Conservation (phyloP, 257 asterid genomes). For the Coffea canephora region DNA sequence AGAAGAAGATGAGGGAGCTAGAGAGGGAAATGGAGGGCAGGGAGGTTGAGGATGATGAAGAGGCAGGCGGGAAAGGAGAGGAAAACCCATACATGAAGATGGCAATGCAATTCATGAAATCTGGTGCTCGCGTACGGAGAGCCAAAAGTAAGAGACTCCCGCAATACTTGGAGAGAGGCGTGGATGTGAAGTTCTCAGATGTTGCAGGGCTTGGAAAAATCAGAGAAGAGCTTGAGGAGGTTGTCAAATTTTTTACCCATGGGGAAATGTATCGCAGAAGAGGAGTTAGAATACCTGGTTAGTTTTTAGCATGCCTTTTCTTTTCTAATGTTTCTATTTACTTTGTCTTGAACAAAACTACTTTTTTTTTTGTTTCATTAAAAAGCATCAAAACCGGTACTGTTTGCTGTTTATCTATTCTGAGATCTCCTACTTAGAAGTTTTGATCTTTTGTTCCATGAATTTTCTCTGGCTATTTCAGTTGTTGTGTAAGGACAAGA, state of each 20-base stretch:
- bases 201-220: conserved; percentile 99
- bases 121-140: conserved; percentile 93
- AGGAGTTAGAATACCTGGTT: conserved; percentile 95
- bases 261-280: conserved; percentile 96
- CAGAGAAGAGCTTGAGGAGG: conserved; percentile 94
- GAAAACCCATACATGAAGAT: conserved; percentile 69
- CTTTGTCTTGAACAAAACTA: not conserved
- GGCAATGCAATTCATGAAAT: conserved; percentile 81
- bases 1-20: conserved; percentile 74
- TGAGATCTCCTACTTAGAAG: not conserved
- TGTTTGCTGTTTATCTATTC: not conserved
- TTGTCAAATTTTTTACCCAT: conserved; percentile 96
- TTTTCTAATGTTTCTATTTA: not conserved
- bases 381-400: not conserved
- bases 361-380: not conserved
- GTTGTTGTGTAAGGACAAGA: not conserved
- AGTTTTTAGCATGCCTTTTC: conserved; percentile 24
- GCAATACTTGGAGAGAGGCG: conserved; percentile 77
- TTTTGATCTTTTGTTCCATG: not conserved
- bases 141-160: conserved; percentile 63
- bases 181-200: conserved; percentile 88
- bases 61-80: conserved; percentile 63
- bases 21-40: conserved; percentile 72
- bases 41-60: conserved; percentile 56
- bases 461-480: not conserved